Percentiles rank a stretch among this genome's conserved stretches.
These are phyloP conservation scores for Castanea crenata DNA, from an alignment of 306 rosid species.

Conservation along the genomic window DNA sequence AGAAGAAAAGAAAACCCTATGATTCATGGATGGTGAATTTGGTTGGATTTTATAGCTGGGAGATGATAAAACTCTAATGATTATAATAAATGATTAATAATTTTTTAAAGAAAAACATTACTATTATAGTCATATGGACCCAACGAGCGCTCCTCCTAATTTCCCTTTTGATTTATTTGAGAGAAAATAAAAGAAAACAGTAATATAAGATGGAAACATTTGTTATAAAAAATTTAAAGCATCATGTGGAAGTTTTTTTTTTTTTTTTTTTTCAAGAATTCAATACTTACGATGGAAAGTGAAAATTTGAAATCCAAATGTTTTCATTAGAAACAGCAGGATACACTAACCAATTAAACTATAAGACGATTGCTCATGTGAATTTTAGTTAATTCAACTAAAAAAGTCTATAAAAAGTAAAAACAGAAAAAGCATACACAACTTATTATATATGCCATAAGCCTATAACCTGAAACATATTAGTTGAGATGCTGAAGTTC, in stretches of 20 bases:
- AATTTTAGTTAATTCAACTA: no score
- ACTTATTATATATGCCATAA: no score
- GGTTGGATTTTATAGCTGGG: slow-evolving; percentile 34
- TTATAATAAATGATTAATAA: neutral
- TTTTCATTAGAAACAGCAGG: fast-evolving
- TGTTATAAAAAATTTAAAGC: neutral
- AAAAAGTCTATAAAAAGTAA: no score
- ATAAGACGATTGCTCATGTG: fast-evolving
- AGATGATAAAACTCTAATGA: neutral
- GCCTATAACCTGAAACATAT: neutral
- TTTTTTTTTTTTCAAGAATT: no score
- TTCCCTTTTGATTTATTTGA: slow-evolving; percentile 6
- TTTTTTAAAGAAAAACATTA: no score
- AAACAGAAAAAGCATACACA: no score
- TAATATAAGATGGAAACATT: neutral
- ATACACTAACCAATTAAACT: no score
- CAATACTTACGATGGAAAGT: no score
- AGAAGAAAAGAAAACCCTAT: slow-evolving; percentile 43
- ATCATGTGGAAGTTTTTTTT: neutral
- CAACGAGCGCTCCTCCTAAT: slow-evolving; percentile 29
- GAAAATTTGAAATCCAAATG: no score
- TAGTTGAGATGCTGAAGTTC: slow-evolving; percentile 31
- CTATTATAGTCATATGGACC: slow-evolving; percentile 14
- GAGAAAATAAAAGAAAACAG: neutral
- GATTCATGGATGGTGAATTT: slow-evolving; percentile 23